These are phyloP conservation scores for Halophytophthora polymorphica DNA, from an alignment of 352 stramenopile species.

Conservation along the genomic window DNA sequence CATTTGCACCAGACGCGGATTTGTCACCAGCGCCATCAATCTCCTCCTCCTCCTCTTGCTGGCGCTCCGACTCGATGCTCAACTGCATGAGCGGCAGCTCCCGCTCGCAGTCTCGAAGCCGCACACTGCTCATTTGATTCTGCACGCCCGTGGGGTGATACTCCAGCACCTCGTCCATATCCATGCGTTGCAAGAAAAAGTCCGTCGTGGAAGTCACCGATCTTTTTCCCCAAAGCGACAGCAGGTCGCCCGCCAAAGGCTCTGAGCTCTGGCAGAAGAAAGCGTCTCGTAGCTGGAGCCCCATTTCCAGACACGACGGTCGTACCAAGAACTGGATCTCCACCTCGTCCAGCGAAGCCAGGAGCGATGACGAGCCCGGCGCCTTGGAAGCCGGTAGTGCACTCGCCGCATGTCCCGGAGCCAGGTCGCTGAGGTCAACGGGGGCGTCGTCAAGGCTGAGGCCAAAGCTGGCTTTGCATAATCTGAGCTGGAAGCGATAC, in stretches of 20 bases:
- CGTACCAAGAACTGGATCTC: conserved; percentile 74
- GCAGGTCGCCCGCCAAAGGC: conserved; percentile 10
- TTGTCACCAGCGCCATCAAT: conserved; percentile 14
- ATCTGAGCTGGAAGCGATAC: conserved; percentile 71
- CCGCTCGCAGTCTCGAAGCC: conserved; percentile 61
- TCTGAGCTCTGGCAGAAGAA: conserved; percentile 46
- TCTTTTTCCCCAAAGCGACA: conserved; percentile 11
- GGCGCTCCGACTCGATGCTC: conserved; percentile 46
- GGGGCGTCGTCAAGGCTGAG: conserved; percentile 42
- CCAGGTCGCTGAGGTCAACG: conserved; percentile 9
- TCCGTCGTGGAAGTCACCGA: conserved; percentile 28
- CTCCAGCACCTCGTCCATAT: conserved; percentile 63
- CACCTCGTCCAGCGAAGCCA: conserved; percentile 60
- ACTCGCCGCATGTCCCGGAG: conserved; percentile 9
- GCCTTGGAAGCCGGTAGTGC: conserved; percentile 2
- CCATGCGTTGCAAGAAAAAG: conserved; percentile 75
- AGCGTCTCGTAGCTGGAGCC: conserved; percentile 66
- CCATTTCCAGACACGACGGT: conserved; percentile 59
- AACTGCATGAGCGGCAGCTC: conserved; percentile 70
- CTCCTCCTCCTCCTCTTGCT: conserved; percentile 15
- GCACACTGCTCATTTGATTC: conserved; percentile 73
- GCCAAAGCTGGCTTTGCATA: conserved; percentile 51
- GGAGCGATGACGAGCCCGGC: conserved; percentile 25
- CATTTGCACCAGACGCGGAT: conserved; percentile 1
- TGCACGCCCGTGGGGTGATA: conserved; percentile 55